Base-by-base conservation (phyloP, 2,329 filamentous ascomycete species). In the Neocatenulostroma microsporum region DNA sequence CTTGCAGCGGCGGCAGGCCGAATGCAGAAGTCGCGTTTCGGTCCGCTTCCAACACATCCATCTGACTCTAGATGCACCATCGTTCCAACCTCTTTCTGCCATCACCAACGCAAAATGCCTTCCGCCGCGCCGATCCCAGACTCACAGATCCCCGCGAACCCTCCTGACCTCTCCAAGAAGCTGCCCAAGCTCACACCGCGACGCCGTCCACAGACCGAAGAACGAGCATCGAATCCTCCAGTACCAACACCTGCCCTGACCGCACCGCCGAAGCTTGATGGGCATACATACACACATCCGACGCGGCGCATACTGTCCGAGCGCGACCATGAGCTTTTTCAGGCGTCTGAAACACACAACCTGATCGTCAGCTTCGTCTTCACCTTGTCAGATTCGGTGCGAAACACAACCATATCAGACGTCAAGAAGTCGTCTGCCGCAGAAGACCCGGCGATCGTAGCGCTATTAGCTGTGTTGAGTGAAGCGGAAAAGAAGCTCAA, bases 281-380 rank as follows among this genome's bases (percentile, higher is more conserved):
- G 70, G 73, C 35, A 69, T 64, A 30, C 68, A 80, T 55, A 63
- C 61, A 5, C 93, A 40, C 67, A 66, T 5, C 91, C 91, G 1
- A 74, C 71, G 10, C 75, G 88, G 42, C 76, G 88, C 7, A 96
- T 98, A 35, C 67, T 98, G 10, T 89, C 87, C 3, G 69, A 70
- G 2, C 68, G 74, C 32, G 91, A 98, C 49, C 88, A 94, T 57
- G 72, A 84, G 13, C 64, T 86, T 3, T 98, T 96, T 53, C 72
- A 87, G 13, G 66, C 74, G 1, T 95, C 88, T 0, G 70, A 80
- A 0, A 81, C 88, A 5, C 82, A 84, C 60, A 70, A 69, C 6
- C 73, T 96, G 26, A 73, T 98, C 28, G 68, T 84, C 40, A 78
- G 84, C 14, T 98, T 94, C 64, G 72, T 95, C 44, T 95, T 94